Evolutionary conservation across 768 basidiomycete genomes (phyloP), one percentile per base, ranked within the genome.

Genomic region (Ramaria rubella): DNA sequence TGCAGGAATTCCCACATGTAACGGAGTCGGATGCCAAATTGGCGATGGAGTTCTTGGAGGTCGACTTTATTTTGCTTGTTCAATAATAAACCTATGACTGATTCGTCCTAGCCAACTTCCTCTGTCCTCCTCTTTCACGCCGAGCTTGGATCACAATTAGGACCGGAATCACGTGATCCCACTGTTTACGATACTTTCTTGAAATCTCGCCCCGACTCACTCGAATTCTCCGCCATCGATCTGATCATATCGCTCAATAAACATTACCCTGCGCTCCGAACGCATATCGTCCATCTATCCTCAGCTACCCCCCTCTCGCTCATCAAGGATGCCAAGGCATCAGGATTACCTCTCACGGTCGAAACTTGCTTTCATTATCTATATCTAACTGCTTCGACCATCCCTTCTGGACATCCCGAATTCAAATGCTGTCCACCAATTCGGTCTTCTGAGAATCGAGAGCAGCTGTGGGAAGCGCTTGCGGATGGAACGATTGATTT

Each of bases 321-420:
- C 36, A 82, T 98, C 58, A 81, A 81, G 40, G 75, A 79, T 46
- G 93, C 94, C 4, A 83, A 77, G 63, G 67, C 73, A 1, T 72
- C 79, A 1, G 82, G 86, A 0, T 60, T 70, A 4, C 56, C 56
- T n/a, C 73, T 99, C 51, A 92, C 93, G 0, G 90, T 93, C 49
- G 95, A 99, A 75, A 99, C 95, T 1, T 97, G 94, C 70, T 97
- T 95, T 72, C 95, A 99, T 70, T 99, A 99, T 72, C 82, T 97
- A 21, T 83, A 83, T 62, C 80, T 96, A 7, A 74, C 80, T 38
- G 78, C 92, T 0, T 79, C 83, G 53, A 71, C 81, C 46, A 86
- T 96, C 57, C 91, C 90, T 5, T 67, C 78, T 56, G 86, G 87
- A 9, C 81, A 72, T 23, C 86, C 94, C 49, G 85, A 94, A 68